phyloP scores from a whole-genome alignment of 2,329 filamentous ascomycete species.

The Talaromyces albobiverticillius region DNA sequence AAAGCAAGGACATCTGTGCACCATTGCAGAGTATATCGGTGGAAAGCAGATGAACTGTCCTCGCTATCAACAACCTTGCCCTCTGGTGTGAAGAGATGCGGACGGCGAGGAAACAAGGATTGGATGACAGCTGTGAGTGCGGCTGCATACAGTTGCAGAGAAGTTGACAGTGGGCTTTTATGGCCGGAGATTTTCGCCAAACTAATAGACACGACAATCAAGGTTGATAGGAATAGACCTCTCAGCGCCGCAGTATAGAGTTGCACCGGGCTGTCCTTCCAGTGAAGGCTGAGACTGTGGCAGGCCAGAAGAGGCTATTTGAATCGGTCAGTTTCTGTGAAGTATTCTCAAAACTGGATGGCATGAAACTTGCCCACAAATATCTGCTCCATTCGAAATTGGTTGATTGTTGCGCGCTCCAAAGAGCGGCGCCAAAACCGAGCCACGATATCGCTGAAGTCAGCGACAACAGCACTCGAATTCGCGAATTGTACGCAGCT shows the following conservation, averaged over 20 bases:
- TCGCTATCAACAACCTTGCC: slow-evolving; percentile 3
- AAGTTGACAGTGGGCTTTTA: neutral
- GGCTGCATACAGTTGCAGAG: neutral
- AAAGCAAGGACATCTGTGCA: neutral
- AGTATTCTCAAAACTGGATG: neutral
- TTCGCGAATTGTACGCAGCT: neutral
- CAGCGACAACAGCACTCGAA: neutral
- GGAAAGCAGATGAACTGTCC: neutral
- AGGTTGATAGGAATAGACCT: neutral
- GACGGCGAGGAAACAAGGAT: neutral
- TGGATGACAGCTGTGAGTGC: neutral
- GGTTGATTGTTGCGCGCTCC: neutral
- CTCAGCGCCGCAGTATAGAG: neutral
- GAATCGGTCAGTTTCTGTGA: neutral
- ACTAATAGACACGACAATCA: neutral
- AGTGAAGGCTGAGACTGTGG: neutral
- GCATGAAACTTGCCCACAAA: neutral
- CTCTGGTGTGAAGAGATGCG: slow-evolving; percentile 5
- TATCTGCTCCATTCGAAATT: neutral
- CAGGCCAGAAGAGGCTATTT: neutral
- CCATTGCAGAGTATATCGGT: slow-evolving; percentile 5
- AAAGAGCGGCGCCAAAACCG: neutral
- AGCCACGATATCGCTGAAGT: neutral
- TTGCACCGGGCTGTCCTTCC: neutral
- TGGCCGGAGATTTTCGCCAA: neutral